Percentiles rank a stretch among this genome's conserved stretches.
Evolutionary conservation across 352 stramenopile genomes (phyloP).

Genomic region (Peronospora farinosa): DNA sequence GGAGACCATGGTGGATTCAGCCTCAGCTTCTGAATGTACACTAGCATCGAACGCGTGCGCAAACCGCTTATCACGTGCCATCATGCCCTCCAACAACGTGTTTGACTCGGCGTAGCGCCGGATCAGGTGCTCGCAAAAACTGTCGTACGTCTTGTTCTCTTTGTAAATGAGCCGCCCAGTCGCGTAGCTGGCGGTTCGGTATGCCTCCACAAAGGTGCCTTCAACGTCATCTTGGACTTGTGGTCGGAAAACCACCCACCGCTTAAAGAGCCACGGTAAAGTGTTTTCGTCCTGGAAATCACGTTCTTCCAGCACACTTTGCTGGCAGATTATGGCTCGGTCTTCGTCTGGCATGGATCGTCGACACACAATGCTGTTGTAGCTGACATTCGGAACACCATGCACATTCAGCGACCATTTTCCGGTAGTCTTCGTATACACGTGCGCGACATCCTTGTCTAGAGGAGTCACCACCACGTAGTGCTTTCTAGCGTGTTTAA

Average conservation of each 20-base stretch:
- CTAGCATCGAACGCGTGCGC: slow-evolving; percentile 40
- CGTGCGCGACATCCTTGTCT: slow-evolving; percentile 65
- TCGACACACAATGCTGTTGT: slow-evolving; percentile 80
- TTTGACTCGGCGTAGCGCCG: slow-evolving; percentile 82
- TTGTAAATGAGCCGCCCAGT: slow-evolving; percentile 83
- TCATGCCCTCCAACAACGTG: slow-evolving; percentile 73
- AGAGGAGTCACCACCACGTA: slow-evolving; percentile 76
- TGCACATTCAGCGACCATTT: slow-evolving; percentile 82
- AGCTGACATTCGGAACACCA: slow-evolving; percentile 78
- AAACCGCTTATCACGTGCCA: slow-evolving; percentile 74
- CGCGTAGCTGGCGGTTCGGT: slow-evolving; percentile 78
- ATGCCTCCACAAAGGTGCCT: slow-evolving; percentile 76
- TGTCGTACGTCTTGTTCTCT: slow-evolving; percentile 86
- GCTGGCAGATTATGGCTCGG: slow-evolving; percentile 76
- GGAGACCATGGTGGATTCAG: slow-evolving; percentile 58
- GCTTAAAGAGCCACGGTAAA: slow-evolving; percentile 83
- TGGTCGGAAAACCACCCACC: slow-evolving; percentile 81
- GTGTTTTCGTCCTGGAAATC: slow-evolving; percentile 78
- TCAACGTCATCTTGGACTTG: slow-evolving; percentile 61
- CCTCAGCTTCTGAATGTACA: slow-evolving; percentile 33
- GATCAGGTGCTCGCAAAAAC: slow-evolving; percentile 85
- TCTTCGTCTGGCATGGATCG: slow-evolving; percentile 42
- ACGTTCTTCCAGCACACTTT: slow-evolving; percentile 76
- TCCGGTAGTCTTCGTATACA: slow-evolving; percentile 80
- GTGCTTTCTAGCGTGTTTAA: slow-evolving; percentile 76